Evolutionary conservation across 768 basidiomycete genomes (phyloP).

Genomic region (Tubosaeta brunneosetosa): DNA sequence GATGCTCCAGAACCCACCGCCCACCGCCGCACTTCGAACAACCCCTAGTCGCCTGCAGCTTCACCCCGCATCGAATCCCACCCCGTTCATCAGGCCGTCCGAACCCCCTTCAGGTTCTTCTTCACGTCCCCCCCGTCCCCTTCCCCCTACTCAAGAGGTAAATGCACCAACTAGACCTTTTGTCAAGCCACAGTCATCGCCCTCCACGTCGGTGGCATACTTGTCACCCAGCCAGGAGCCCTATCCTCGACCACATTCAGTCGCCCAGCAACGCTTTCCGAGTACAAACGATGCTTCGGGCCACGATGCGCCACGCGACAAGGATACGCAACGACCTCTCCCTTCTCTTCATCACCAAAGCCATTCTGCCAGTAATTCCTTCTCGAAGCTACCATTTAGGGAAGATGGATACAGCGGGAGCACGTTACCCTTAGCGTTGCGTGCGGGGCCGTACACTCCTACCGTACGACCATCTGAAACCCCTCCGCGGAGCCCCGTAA

Average conservation of each 20-base stretch:
- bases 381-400: constrained; percentile 30
- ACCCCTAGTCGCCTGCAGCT: constrained; percentile 30
- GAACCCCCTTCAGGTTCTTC: constrained; percentile 16
- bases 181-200: constrained; percentile 23
- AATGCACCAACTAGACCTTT: constrained; percentile 17
- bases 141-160: constrained; percentile 28
- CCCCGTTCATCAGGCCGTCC: constrained; percentile 11
- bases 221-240: constrained; percentile 52
- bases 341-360: constrained; percentile 23
- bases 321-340: constrained; percentile 26
- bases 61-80: constrained; percentile 16
- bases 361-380: constrained; percentile 24
- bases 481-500: constrained; percentile 63
- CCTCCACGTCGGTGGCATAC: constrained; percentile 21
- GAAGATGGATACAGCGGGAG: constrained; percentile 27
- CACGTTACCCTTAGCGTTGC: constrained; percentile 23
- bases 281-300: constrained; percentile 10
- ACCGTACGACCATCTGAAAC: constrained; percentile 36
- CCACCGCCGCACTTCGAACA: constrained; percentile 21
- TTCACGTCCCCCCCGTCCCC: constrained; percentile 25
- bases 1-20: constrained; percentile 19
- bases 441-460: constrained; percentile 24
- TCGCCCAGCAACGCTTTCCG: constrained; percentile 34
- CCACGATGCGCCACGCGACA: constrained; percentile 25
- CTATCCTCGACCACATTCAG: constrained; percentile 60